These are phyloP conservation scores for Solanum medicagineum DNA, from an alignment of 257 asterid species.

Conservation along the genomic window DNA sequence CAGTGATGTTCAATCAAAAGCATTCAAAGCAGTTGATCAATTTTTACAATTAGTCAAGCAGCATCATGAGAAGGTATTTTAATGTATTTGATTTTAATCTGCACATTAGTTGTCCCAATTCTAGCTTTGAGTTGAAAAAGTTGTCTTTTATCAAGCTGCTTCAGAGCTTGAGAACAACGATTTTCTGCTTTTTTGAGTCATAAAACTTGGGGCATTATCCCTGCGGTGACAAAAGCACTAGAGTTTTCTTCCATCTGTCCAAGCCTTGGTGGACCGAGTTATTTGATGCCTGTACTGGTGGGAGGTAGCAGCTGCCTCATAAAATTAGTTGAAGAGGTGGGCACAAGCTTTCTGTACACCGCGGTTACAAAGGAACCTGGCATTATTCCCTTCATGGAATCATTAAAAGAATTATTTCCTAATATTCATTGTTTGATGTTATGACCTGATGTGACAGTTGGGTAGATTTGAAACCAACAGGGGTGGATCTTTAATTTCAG, in stretches of 20 bases:
- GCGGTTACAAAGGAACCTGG: neutral
- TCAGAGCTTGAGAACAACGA: neutral
- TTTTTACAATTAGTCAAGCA: constrained; percentile 85
- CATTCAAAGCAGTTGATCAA: constrained; percentile 92
- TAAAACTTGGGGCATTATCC: neutral
- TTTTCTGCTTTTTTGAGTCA: neutral
- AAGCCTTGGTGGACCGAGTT: neutral
- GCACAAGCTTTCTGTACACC: neutral
- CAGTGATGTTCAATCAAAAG: constrained; percentile 90
- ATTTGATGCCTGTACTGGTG: neutral
- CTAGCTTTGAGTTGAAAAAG: neutral
- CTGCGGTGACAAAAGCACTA: neutral
- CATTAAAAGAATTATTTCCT: neutral
- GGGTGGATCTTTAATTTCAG: neutral
- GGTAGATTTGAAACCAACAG: neutral
- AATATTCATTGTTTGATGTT: neutral
- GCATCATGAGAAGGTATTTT: constrained; percentile 50
- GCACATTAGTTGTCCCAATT: neutral
- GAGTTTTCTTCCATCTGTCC: neutral
- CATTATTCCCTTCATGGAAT: neutral
- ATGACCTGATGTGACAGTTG: neutral
- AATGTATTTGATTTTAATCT: neutral
- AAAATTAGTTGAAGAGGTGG: neutral
- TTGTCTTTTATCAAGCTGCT: neutral
- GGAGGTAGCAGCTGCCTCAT: neutral